These are phyloP conservation scores for Colletotrichum limetticola DNA, from an alignment of 2,329 filamentous ascomycete genomes.

Conservation along the genomic window DNA sequence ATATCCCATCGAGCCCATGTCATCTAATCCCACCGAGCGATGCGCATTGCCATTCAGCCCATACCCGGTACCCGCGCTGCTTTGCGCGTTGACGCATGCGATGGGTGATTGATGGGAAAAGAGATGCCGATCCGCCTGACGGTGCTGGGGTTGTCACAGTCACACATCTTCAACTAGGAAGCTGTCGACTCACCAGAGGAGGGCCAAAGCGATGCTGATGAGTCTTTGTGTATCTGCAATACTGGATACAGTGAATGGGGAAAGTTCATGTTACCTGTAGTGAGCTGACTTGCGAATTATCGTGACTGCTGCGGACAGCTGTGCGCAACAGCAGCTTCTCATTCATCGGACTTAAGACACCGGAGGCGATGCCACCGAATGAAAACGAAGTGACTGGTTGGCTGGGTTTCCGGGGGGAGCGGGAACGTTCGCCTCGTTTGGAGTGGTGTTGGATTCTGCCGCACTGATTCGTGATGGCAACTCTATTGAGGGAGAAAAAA, in stretches of 20 bases:
- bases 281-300: not conserved
- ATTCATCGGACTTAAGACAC: not conserved
- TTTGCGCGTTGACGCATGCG: slow-evolving; percentile 14
- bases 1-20: slow-evolving; percentile 4
- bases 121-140: not conserved
- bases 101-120: slow-evolving; percentile 24
- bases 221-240: not conserved
- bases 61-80: not conserved
- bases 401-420: not conserved
- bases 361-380: not conserved
- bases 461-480: slow-evolving; percentile 10
- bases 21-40: not conserved
- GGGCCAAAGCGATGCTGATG: not conserved
- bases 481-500: not conserved
- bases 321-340: not conserved
- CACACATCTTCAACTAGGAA: not conserved
- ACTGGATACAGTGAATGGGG: too few species aligned
- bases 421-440: not conserved
- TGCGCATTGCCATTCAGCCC: not conserved
- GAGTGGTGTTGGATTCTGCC: not conserved
- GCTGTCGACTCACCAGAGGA: not conserved
- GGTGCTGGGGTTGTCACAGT: not conserved
- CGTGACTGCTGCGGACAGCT: not conserved
- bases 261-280: not conserved
- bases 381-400: not conserved